phyloP scores from a whole-genome alignment of 495 filamentous ascomycete genomes.

The Penicillium psychrofluorescens region DNA sequence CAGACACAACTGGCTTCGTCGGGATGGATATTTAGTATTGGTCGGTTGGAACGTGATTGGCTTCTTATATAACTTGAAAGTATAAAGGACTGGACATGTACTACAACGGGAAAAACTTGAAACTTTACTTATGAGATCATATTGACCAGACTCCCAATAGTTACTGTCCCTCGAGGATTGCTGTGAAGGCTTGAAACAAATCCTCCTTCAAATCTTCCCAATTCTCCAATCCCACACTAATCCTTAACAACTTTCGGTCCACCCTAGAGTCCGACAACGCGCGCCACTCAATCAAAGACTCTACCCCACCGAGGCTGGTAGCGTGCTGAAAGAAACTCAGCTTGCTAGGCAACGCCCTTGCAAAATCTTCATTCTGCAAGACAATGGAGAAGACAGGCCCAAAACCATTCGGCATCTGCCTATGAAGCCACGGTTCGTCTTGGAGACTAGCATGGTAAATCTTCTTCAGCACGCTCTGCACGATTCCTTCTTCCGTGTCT shows the following conservation, averaged over 20 bases:
- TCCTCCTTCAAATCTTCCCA: slow-evolving; percentile 75
- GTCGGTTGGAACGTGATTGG: slow-evolving; percentile 28
- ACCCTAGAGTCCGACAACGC: slow-evolving; percentile 70
- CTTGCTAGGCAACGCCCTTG: slow-evolving; percentile 62
- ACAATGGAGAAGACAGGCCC: slow-evolving; percentile 74
- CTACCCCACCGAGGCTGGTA: slow-evolving; percentile 81
- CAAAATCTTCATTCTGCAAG: slow-evolving; percentile 48
- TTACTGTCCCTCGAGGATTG: slow-evolving; percentile 1
- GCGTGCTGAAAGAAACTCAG: slow-evolving; percentile 80
- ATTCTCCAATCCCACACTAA: slow-evolving; percentile 74
- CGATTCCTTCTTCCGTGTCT: slow-evolving; percentile 23
- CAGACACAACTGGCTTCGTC: not conserved
- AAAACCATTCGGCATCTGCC: slow-evolving; percentile 83
- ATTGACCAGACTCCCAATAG: not conserved
- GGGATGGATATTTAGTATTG: slow-evolving; percentile 34
- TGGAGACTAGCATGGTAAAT: slow-evolving; percentile 73
- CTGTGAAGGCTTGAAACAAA: slow-evolving; percentile 54
- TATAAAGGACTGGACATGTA: not conserved
- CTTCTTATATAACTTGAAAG: slow-evolving; percentile 26
- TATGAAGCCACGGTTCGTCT: slow-evolving; percentile 59
- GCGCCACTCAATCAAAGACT: slow-evolving; percentile 64
- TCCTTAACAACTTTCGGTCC: slow-evolving; percentile 60
- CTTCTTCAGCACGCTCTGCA: slow-evolving; percentile 43
- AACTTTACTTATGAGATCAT: no score
- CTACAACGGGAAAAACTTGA: no score